A percentile compares a stretch with the other conserved stretches of the same genome.
Evolutionary conservation across 1,284 basidiomycete species (phyloP).

Genomic region (Volvariella volvacea): DNA sequence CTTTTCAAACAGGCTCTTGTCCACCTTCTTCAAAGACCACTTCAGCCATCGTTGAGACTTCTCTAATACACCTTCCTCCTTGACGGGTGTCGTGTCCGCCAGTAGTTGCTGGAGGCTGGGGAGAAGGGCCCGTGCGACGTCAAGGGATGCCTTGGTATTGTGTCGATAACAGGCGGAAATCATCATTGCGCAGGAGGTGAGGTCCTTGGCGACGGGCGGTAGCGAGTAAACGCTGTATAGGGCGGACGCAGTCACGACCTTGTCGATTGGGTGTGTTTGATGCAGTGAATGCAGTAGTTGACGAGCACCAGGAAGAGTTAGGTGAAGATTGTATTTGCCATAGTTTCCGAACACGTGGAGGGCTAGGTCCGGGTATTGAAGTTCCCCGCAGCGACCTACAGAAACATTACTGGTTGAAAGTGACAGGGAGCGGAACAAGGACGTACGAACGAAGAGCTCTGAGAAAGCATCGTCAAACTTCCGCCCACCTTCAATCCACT

Average conservation of each 20-base stretch:
- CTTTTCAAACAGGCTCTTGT: conserved; percentile 20
- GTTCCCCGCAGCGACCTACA: conserved; percentile 53
- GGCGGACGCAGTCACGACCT: conserved; percentile 41
- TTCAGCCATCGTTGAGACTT: conserved; percentile 29
- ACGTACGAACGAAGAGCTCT: conserved; percentile 47
- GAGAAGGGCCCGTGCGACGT: conserved; percentile 38
- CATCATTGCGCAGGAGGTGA: conserved; percentile 51
- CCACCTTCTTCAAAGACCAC: conserved; percentile 32
- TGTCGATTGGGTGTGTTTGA: conserved; percentile 34
- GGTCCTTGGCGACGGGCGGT: conserved; percentile 44
- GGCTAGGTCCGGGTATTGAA: conserved; percentile 47
- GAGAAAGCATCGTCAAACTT: conserved; percentile 29
- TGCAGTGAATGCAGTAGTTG: conserved; percentile 48
- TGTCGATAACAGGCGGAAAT: conserved; percentile 44
- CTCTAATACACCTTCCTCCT: conserved; percentile 16
- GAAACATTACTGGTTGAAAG: not conserved
- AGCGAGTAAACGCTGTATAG: conserved; percentile 49
- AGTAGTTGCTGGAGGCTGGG: conserved; percentile 30
- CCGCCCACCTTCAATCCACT: conserved; percentile 38
- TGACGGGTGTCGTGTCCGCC: conserved; percentile 16
- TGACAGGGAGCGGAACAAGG: not conserved
- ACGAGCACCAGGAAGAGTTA: conserved; percentile 47
- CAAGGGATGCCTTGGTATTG: conserved; percentile 27
- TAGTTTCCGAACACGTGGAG: conserved; percentile 55
- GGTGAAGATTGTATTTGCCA: conserved; percentile 49